These are phyloP conservation scores for Fusarium avenaceum DNA, from an alignment of 2,329 filamentous ascomycete genomes.

Conservation along the genomic window DNA sequence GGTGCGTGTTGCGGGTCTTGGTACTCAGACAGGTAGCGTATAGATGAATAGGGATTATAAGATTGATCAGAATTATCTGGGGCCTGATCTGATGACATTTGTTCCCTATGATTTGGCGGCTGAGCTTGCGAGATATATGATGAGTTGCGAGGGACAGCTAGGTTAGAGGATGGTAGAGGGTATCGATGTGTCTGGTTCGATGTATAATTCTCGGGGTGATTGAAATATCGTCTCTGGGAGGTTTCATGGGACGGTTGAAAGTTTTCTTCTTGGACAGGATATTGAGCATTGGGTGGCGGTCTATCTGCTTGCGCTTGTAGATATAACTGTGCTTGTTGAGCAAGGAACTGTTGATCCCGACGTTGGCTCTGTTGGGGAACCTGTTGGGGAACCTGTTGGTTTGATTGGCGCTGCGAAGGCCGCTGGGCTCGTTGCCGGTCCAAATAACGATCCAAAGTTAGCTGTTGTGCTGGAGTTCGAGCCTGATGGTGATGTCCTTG, in stretches of 20 bases:
- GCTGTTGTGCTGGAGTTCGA: too few species aligned
- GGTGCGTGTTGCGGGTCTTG: neutral
- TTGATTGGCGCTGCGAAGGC: too few species aligned
- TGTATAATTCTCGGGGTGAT: too few species aligned
- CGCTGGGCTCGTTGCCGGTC: too few species aligned
- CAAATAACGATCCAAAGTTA: too few species aligned
- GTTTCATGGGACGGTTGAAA: neutral
- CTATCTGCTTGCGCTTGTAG: neutral
- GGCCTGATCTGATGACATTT: neutral
- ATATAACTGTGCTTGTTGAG: neutral
- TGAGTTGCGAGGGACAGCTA: too few species aligned
- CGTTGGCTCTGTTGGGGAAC: neutral
- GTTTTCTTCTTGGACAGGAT: neutral
- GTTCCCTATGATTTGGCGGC: neutral
- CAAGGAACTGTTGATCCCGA: neutral
- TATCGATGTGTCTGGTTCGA: neutral
- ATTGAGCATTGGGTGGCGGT: neutral
- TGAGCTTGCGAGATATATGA: neutral
- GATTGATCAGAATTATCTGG: neutral
- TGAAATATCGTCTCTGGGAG: neutral
- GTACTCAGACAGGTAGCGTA: neutral
- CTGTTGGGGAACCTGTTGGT: too few species aligned
- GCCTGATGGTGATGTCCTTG: too few species aligned
- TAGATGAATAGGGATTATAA: neutral
- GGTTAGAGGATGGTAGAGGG: neutral